Percentiles rank a stretch among this genome's conserved stretches.
Evolutionary conservation across 2,329 filamentous ascomycete genomes (phyloP).

Genomic region (Neurospora crassa): DNA sequence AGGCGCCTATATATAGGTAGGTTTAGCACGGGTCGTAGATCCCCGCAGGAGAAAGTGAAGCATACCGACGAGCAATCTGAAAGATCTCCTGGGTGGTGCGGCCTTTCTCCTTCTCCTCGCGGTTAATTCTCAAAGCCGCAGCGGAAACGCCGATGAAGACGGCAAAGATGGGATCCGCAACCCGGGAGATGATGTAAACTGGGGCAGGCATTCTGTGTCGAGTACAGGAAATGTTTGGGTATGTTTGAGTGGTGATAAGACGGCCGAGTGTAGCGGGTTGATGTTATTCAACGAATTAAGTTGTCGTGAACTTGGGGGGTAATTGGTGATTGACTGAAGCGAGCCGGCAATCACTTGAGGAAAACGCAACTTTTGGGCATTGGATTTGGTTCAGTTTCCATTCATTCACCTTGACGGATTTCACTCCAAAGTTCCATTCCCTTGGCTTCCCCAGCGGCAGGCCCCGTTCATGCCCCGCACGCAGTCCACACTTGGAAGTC

Average conservation of each 20-base stretch:
- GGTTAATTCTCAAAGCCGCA: constrained; percentile 47
- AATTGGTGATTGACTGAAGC: not conserved
- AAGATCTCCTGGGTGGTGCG: constrained; percentile 41
- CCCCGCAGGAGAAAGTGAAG: constrained; percentile 1
- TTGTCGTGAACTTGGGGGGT: not conserved
- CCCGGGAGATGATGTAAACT: constrained; percentile 50
- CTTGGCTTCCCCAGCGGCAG: not conserved
- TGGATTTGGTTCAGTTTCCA: not conserved
- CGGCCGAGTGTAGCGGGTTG: not conserved
- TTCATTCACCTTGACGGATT: not conserved
- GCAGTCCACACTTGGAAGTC: constrained; percentile 2
- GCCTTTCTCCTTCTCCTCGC: constrained; percentile 50
- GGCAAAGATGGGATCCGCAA: constrained; percentile 50
- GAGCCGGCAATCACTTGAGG: not conserved
- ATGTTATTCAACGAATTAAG: not conserved
- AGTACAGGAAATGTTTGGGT: not conserved
- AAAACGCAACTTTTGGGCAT: not conserved
- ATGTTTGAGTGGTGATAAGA: not conserved
- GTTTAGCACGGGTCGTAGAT: not conserved
- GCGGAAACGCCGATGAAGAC: constrained; percentile 46
- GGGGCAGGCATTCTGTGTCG: constrained; percentile 37
- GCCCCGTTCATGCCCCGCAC: constrained; percentile 3
- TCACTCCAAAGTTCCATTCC: not conserved
- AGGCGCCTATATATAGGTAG: constrained; percentile 9
- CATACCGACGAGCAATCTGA: constrained; percentile 35